Evolutionary conservation across 345 rosid species (phyloP).

Genomic region (Gossypium stocksii): DNA sequence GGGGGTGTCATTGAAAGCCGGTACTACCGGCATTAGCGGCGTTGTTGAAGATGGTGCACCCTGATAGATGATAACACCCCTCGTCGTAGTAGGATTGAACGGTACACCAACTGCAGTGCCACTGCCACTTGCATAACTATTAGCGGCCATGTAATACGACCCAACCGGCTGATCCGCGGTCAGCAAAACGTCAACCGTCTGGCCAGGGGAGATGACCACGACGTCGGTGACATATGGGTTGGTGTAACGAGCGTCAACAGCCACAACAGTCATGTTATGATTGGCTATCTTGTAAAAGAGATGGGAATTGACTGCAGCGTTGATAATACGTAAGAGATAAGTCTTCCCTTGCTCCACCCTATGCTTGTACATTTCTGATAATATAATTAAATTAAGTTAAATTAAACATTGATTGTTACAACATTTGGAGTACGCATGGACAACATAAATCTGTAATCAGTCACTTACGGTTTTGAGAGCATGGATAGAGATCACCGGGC

Average conservation of each 20-base stretch:
- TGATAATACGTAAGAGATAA: constrained; percentile 75
- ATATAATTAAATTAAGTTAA: neutral
- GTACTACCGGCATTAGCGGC: constrained; percentile 61
- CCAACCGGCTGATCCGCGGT: constrained; percentile 50
- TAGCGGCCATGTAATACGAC: constrained; percentile 79
- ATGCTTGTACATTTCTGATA: constrained; percentile 51
- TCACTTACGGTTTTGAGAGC: constrained; percentile 58
- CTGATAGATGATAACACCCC: constrained; percentile 54
- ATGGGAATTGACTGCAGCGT: constrained; percentile 81
- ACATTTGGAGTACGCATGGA: neutral
- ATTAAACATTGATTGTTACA: neutral
- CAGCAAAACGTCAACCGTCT: constrained; percentile 65
- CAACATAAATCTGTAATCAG: neutral
- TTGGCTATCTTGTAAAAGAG: constrained; percentile 82
- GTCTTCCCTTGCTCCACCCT: constrained; percentile 57
- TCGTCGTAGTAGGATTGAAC: constrained; percentile 54
- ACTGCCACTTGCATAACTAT: constrained; percentile 35
- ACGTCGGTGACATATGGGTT: constrained; percentile 60
- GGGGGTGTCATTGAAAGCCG: constrained; percentile 57
- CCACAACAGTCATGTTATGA: constrained; percentile 79
- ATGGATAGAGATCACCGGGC: constrained; percentile 87
- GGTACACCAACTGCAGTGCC: constrained; percentile 7
- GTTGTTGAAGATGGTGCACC: constrained; percentile 23
- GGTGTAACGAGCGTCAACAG: constrained; percentile 66
- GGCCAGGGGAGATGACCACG: constrained; percentile 63